Conservation (phyloP, 2,329 filamentous ascomycete genomes). For the Fusarium sp. region DNA sequence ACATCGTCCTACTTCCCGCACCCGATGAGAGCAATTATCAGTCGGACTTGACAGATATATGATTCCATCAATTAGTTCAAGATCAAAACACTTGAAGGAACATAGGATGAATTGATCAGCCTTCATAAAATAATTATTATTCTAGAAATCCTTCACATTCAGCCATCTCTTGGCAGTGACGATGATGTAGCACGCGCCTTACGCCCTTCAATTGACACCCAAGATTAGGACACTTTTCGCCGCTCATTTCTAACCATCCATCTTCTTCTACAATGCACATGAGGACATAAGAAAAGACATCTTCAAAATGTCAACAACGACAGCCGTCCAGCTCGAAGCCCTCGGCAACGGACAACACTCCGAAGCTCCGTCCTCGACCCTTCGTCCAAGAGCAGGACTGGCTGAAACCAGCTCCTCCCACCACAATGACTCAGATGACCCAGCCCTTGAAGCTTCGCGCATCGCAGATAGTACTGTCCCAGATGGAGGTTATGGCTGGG, state of each 20-base stretch:
- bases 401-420: background rate
- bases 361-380: slow-evolving; percentile 5
- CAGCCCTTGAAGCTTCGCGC: slow-evolving; percentile 38
- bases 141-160: background rate
- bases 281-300: background rate
- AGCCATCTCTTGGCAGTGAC: background rate
- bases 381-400: slow-evolving; percentile 22
- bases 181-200: slow-evolving; percentile 29
- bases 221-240: background rate
- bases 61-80: too few relatives aligned
- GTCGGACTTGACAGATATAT: rapidly evolving
- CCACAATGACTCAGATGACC: slow-evolving; percentile 6
- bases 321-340: slow-evolving; percentile 28
- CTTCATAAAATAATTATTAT: background rate
- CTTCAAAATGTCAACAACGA: slow-evolving; percentile 29
- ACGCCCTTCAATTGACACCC: slow-evolving; percentile 21
- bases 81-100: rapidly evolving
- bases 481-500: slow-evolving; percentile 48
- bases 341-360: slow-evolving; percentile 13
- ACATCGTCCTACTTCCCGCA: background rate
- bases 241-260: rapidly evolving
- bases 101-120: background rate
- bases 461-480: slow-evolving; percentile 41
- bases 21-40: background rate
- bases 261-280: background rate